These are phyloP conservation scores for Penicillium samsonianum DNA, from an alignment of 495 filamentous ascomycete species.

Conservation along the genomic window DNA sequence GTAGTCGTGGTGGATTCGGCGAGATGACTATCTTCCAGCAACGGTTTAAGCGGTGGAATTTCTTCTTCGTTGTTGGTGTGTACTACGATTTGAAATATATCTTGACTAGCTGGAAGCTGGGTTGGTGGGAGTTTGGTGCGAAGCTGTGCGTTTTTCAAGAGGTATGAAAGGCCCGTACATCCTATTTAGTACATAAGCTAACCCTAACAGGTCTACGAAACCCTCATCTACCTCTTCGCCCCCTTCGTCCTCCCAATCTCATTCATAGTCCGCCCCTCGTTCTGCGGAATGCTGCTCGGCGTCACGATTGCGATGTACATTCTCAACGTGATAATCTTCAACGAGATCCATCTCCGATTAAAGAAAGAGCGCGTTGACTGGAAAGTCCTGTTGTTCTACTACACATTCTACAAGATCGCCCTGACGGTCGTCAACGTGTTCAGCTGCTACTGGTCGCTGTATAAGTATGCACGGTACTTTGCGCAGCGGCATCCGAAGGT, in stretches of 20 bases:
- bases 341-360: constrained; percentile 45
- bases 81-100: constrained; percentile 51
- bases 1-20: constrained; percentile 49
- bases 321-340: constrained; percentile 44
- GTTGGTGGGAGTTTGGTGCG: constrained; percentile 50
- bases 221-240: constrained; percentile 45
- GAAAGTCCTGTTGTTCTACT: constrained; percentile 36
- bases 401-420: constrained; percentile 43
- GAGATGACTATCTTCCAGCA: constrained; percentile 55
- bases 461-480: constrained; percentile 47
- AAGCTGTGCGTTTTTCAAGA: constrained; percentile 73
- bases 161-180: constrained; percentile 16
- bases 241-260: constrained; percentile 51
- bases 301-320: constrained; percentile 42
- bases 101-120: constrained; percentile 48
- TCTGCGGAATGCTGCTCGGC: constrained; percentile 35
- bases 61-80: constrained; percentile 52
- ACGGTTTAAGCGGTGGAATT: constrained; percentile 53
- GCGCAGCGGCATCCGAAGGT: constrained; percentile 45
- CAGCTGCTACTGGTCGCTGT: constrained; percentile 46
- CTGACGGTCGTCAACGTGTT: constrained; percentile 43
- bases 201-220: constrained; percentile 46
- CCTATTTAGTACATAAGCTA: no score
- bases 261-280: constrained; percentile 40
- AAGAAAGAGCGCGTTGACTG: constrained; percentile 40